phyloP scores from a whole-genome alignment of 2,329 filamentous ascomycete species.

The Penicillium sp. region DNA sequence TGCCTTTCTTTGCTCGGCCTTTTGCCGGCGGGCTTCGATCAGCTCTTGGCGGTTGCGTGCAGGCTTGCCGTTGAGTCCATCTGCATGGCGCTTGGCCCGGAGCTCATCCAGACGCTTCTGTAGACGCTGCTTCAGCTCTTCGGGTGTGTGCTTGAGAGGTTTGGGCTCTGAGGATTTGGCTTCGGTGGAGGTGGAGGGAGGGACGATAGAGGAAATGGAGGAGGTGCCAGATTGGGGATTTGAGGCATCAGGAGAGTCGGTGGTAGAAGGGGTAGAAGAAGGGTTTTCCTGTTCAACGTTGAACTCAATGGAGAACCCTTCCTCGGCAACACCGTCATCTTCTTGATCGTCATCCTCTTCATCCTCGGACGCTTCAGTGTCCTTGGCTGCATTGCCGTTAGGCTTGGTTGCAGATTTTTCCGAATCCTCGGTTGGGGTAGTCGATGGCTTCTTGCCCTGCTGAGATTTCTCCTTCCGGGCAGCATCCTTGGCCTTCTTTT shows the following conservation, averaged over 20 bases:
- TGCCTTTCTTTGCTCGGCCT: constrained; percentile 80
- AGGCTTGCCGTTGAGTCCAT: constrained; percentile 75
- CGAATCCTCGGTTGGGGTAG: constrained; percentile 17
- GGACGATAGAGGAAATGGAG: constrained; percentile 66
- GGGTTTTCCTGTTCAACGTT: constrained; percentile 39
- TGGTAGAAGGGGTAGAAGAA: constrained; percentile 48
- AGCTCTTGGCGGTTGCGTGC: constrained; percentile 87
- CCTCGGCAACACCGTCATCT: constrained; percentile 46
- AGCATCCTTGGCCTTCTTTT: constrained; percentile 47
- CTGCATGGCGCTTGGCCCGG: constrained; percentile 81
- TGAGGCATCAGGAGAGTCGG: constrained; percentile 61
- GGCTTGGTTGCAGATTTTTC: constrained; percentile 26
- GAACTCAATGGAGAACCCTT: constrained; percentile 53
- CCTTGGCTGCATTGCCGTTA: constrained; percentile 15
- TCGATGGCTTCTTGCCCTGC: constrained; percentile 27
- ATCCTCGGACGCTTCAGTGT: constrained; percentile 23
- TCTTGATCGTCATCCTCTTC: constrained; percentile 30
- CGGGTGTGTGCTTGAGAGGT: constrained; percentile 66
- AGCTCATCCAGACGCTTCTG: constrained; percentile 81
- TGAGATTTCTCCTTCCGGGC: constrained; percentile 36
- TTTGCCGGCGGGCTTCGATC: constrained; percentile 82
- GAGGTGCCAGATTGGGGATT: constrained; percentile 58
- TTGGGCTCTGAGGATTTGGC: constrained; percentile 50
- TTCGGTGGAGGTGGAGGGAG: constrained; percentile 38
- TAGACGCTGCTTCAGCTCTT: constrained; percentile 74